These are phyloP conservation scores for Acacia crassicarpa DNA, from an alignment of 306 rosid species.

Conservation along the genomic window DNA sequence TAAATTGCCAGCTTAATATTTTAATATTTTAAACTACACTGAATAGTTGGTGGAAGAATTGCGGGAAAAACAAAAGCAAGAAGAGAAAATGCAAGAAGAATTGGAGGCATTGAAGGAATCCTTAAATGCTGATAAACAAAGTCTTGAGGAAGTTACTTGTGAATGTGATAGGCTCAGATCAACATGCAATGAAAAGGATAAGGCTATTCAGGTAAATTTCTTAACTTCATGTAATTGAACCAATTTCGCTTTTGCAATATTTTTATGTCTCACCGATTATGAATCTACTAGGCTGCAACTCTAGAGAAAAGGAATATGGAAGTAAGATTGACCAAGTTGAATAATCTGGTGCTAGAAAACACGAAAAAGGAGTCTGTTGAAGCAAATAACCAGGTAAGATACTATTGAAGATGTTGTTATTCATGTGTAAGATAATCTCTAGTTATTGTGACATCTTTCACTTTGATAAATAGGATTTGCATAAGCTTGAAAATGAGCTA, in stretches of 20 bases:
- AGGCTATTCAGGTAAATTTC: slow-evolving; percentile 69
- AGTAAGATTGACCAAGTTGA: slow-evolving; percentile 61
- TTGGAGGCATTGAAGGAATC: slow-evolving; percentile 67
- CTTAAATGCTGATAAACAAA: slow-evolving; percentile 57
- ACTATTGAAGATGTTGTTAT: slow-evolving; percentile 16
- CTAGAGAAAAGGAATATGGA: slow-evolving; percentile 74
- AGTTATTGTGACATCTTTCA: slow-evolving; percentile 15
- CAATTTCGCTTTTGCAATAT: neutral
- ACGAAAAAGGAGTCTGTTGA: slow-evolving; percentile 49
- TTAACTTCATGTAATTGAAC: slow-evolving; percentile 2
- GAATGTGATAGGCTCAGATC: slow-evolving; percentile 59
- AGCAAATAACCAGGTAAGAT: slow-evolving; percentile 62
- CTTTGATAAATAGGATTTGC: slow-evolving; percentile 43
- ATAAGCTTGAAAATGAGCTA: slow-evolving; percentile 73
- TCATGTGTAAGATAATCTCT: slow-evolving; percentile 13
- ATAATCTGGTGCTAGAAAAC: slow-evolving; percentile 52
- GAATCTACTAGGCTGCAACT: slow-evolving; percentile 56
- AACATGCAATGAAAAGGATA: slow-evolving; percentile 67
- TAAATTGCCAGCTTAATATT: slow-evolving; percentile 4
- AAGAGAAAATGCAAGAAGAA: slow-evolving; percentile 64
- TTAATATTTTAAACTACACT: slow-evolving; percentile 31
- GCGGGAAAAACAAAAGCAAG: slow-evolving; percentile 59
- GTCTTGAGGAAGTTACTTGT: slow-evolving; percentile 49
- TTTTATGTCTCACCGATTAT: slow-evolving; percentile 15
- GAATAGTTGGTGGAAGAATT: slow-evolving; percentile 68